phyloP scores from a whole-genome alignment of 139 green algal genomes.

The Chlamydomonas sphaeroides region DNA sequence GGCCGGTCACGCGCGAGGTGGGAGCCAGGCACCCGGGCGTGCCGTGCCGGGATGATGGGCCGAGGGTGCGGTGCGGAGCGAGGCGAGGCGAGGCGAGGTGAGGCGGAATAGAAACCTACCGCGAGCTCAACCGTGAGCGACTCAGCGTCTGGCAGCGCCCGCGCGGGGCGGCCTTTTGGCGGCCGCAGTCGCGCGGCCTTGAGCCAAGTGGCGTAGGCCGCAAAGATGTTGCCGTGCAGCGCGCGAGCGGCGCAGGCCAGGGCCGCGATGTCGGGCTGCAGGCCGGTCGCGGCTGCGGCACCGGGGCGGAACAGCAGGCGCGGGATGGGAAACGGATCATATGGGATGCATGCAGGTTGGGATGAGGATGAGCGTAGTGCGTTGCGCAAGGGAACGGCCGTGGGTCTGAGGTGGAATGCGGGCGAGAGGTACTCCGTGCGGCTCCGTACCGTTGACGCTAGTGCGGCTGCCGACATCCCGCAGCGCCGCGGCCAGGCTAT shows the following conservation, averaged over 20 bases:
- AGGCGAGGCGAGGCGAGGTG: too few relatives aligned
- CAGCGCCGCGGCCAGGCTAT: not conserved
- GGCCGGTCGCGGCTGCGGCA: not conserved
- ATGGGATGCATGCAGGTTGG: too few relatives aligned
- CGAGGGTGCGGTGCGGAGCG: too few relatives aligned
- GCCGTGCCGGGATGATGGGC: too few relatives aligned
- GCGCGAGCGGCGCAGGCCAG: conserved; percentile 21
- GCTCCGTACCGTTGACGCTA: not conserved
- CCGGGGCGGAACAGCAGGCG: too few relatives aligned
- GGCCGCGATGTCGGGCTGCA: not conserved
- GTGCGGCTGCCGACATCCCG: conserved; percentile 3
- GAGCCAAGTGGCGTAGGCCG: conserved; percentile 39
- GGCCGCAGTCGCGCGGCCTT: not conserved
- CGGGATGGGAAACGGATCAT: too few relatives aligned
- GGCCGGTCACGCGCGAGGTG: too few relatives aligned
- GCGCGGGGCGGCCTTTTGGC: not conserved
- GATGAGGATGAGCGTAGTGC: too few relatives aligned
- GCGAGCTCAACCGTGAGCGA: not conserved
- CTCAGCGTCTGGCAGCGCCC: not conserved
- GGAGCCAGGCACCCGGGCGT: too few relatives aligned
- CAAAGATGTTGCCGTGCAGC: conserved; percentile 46
- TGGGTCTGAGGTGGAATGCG: too few relatives aligned
- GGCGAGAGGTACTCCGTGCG: too few relatives aligned
- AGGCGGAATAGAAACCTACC: not conserved
- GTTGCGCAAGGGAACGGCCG: too few relatives aligned